These are phyloP conservation scores for Anthracocystis setariae DNA, from an alignment of 1,284 basidiomycete species.

Conservation along the genomic window DNA sequence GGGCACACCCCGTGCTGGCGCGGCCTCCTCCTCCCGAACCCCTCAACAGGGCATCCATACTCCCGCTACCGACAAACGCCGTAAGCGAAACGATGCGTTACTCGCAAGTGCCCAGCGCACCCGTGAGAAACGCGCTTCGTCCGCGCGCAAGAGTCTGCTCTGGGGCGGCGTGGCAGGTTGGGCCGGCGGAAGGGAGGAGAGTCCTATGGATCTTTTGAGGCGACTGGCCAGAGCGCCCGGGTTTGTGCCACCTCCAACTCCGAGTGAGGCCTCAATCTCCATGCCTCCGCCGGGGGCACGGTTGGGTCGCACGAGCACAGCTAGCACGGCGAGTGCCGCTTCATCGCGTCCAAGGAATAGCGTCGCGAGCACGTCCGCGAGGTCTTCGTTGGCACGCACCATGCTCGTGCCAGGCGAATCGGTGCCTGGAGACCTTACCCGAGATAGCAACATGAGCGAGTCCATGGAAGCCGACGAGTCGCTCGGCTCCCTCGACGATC, in stretches of 20 bases:
- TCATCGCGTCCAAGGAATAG: conserved; percentile 24
- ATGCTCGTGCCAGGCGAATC: conserved; percentile 44
- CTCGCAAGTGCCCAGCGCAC: conserved; percentile 43
- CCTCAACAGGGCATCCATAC: conserved; percentile 36
- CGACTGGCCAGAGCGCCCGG: conserved; percentile 44
- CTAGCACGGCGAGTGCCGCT: conserved; percentile 15
- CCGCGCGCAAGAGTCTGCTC: conserved; percentile 33
- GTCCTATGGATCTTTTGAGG: conserved; percentile 48
- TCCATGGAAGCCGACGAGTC: conserved; percentile 34
- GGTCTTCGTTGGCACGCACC: conserved; percentile 27
- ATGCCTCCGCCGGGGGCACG: conserved; percentile 35
- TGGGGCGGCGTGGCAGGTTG: conserved; percentile 51
- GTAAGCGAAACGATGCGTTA: conserved; percentile 45
- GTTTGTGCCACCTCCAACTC: conserved; percentile 42
- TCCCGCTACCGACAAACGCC: conserved; percentile 45
- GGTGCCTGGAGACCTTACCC: conserved; percentile 48
- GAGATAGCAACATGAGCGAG: conserved; percentile 41
- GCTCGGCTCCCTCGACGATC: conserved; percentile 10
- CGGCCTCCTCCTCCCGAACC: conserved; percentile 17
- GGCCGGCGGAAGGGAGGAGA: conserved; percentile 51
- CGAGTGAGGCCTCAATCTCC: conserved; percentile 34
- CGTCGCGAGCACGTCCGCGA: conserved; percentile 15
- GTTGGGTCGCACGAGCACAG: conserved; percentile 16
- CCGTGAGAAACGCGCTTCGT: conserved; percentile 16
- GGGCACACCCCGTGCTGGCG: conserved; percentile 31